These are phyloP conservation scores for Ormosia semicastrata DNA, from an alignment of 306 rosid species.

Conservation along the genomic window DNA sequence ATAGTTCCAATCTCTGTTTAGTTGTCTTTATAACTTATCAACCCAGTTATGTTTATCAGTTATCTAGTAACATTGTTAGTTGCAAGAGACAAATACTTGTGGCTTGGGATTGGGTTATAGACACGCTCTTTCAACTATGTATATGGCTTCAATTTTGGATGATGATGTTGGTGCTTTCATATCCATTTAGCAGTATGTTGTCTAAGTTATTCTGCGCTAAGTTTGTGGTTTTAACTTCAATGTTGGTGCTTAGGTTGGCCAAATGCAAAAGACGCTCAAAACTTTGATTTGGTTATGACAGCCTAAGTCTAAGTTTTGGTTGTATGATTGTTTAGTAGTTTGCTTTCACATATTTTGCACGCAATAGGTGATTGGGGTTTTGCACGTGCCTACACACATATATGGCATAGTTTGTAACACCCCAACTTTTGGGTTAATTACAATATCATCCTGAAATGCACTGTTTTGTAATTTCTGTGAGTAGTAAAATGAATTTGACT, in stretches of 20 bases:
- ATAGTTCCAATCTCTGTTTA: not conserved
- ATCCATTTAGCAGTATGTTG: not conserved
- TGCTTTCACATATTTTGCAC: too few relatives aligned
- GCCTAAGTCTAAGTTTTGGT: not conserved
- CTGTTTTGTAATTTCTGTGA: too few relatives aligned
- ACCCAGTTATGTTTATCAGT: not conserved
- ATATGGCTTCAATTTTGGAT: conserved; percentile 17
- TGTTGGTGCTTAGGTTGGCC: not conserved
- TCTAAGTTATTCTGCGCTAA: not conserved
- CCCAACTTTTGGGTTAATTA: too few relatives aligned
- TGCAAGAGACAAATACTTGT: not conserved
- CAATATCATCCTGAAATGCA: too few relatives aligned
- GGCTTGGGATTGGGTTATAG: not conserved
- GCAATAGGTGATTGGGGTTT: too few relatives aligned
- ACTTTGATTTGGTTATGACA: not conserved
- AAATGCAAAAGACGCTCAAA: not conserved
- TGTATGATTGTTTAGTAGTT: not conserved
- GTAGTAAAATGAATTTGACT: too few relatives aligned
- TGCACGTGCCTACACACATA: too few relatives aligned
- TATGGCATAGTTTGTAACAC: too few relatives aligned
- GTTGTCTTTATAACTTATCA: not conserved
- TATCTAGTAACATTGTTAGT: not conserved
- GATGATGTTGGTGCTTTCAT: not conserved
- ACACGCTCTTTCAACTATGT: not conserved
- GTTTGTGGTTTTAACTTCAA: not conserved